phyloP scores from a whole-genome alignment of 805 yeast genomes.

The Metschnikowia chrysomelidarum region DNA sequence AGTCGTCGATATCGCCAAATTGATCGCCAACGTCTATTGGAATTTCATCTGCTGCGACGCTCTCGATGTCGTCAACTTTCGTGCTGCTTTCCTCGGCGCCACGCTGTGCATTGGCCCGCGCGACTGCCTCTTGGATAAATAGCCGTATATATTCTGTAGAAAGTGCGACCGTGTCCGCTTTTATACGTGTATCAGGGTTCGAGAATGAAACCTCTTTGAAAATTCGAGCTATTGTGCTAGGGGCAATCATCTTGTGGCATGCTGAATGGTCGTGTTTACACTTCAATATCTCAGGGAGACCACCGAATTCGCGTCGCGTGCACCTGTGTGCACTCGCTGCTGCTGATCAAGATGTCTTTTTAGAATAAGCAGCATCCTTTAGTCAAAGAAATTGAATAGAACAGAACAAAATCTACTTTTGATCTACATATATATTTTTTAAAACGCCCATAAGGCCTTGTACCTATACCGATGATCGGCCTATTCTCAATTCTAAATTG shows the following conservation, averaged over 20 bases:
- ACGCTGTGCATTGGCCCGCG: constrained; percentile 55
- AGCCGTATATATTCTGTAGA: constrained; percentile 54
- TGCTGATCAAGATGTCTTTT: no score
- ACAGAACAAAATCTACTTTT: no score
- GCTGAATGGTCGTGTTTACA: no score
- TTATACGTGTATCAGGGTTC: constrained; percentile 44
- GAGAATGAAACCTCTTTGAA: constrained; percentile 52
- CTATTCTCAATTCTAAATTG: no score
- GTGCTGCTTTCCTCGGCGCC: constrained; percentile 26
- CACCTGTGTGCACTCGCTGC: no score
- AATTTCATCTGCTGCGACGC: constrained; percentile 14
- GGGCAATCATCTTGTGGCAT: constrained; percentile 18
- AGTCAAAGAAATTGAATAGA: no score
- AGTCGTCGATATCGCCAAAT: constrained; percentile 14
- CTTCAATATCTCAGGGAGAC: no score
- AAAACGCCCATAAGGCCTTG: no score
- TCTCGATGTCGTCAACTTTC: constrained; percentile 36
- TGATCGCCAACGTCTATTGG: constrained; percentile 10
- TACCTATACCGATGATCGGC: no score
- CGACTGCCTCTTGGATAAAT: constrained; percentile 58
- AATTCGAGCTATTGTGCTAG: constrained; percentile 46
- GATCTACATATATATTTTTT: no score
- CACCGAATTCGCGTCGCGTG: no score
- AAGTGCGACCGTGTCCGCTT: constrained; percentile 47
- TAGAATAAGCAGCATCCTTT: no score